Base-by-base conservation (phyloP, 2,329 filamentous ascomycete species). In the Aspergillus floridensis region DNA sequence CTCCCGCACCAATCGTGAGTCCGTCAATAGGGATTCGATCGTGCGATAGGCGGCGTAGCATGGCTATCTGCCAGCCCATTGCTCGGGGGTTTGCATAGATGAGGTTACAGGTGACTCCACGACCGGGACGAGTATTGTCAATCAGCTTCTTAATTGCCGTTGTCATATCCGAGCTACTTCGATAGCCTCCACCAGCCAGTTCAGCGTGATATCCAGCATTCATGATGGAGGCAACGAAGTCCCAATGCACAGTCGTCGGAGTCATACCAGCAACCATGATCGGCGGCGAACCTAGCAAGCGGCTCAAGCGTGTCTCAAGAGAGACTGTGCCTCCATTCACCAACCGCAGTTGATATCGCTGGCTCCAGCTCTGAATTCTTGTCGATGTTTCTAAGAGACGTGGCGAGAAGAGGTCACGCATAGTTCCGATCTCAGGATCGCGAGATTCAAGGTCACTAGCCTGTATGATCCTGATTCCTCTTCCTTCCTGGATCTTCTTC, bases 241-340 rank as follows among this genome's bases (percentile, higher is more conserved):
- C 80, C 89, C 90, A 95, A 0, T 91, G 87, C 3, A 96, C 91
- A 0, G 93, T 97, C 61, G 86, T 86, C 12, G 93, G 93, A 2
- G 93, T 96, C 93, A 97, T 97, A 74, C 92, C 93, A 58, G 92
- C 91, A 61, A 96, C 92, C 81, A 97, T 88, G 63, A 97, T 81
- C 0, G 93, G 93, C 8, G 93, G 92, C 4, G 95, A 81, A 67
- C 92, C 92, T 19, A 96, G 81, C 21, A 96, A 81, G 67, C 91
- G 85, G 76, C 90, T 96, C 89, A 97, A 95, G 81, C 96, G 97
- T 63, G 95, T 99, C 74, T 98, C 93, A 50, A 99, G 91, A 67
- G 90, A 96, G 2, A 89, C 93, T 69, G 91, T 84, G n/a, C 92
- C 91, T 60, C 85, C 86, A 11, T 92, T 91, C 66, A 93, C 86